phyloP scores from a whole-genome alignment of 2,329 filamentous ascomycete genomes.

The Xylariales sp. region DNA sequence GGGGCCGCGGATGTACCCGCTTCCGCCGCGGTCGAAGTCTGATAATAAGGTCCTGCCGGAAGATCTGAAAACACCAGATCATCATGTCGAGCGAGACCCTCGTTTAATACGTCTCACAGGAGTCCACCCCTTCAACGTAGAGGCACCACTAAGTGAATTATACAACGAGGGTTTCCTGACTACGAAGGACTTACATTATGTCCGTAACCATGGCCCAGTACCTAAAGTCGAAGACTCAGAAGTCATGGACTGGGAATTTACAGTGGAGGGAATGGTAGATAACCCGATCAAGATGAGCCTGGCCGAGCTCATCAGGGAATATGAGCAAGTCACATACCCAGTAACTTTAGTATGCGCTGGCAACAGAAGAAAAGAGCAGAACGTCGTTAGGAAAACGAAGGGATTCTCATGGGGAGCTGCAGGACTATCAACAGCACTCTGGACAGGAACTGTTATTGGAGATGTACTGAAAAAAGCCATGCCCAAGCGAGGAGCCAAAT shows the following conservation, averaged over 20 bases:
- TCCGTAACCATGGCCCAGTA: constrained; percentile 83
- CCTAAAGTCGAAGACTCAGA: constrained; percentile 69
- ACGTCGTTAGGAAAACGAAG: constrained; percentile 83
- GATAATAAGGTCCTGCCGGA: constrained; percentile 61
- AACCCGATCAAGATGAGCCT: constrained; percentile 69
- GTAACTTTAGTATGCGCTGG: constrained; percentile 89
- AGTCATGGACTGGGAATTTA: constrained; percentile 75
- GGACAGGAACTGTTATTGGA: constrained; percentile 74
- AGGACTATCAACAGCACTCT: constrained; percentile 80
- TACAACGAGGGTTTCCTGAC: constrained; percentile 82
- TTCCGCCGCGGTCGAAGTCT: constrained; percentile 60
- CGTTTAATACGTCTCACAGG: constrained; percentile 83
- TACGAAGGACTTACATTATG: constrained; percentile 83
- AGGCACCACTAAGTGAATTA: constrained; percentile 73
- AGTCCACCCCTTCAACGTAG: constrained; percentile 86
- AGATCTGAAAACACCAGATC: constrained; percentile 79
- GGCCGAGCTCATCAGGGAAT: constrained; percentile 66
- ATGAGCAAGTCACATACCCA: constrained; percentile 78
- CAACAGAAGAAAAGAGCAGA: constrained; percentile 90
- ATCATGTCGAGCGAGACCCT: constrained; percentile 73
- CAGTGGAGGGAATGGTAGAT: constrained; percentile 78
- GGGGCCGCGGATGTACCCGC: constrained; percentile 43
- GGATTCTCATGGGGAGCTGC: constrained; percentile 93
- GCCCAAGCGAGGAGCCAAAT: constrained; percentile 66
- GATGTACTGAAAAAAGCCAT: constrained; percentile 66